Evolutionary conservation across 768 basidiomycete species (phyloP).

Genomic region (Sporobolomyces pararoseus): DNA sequence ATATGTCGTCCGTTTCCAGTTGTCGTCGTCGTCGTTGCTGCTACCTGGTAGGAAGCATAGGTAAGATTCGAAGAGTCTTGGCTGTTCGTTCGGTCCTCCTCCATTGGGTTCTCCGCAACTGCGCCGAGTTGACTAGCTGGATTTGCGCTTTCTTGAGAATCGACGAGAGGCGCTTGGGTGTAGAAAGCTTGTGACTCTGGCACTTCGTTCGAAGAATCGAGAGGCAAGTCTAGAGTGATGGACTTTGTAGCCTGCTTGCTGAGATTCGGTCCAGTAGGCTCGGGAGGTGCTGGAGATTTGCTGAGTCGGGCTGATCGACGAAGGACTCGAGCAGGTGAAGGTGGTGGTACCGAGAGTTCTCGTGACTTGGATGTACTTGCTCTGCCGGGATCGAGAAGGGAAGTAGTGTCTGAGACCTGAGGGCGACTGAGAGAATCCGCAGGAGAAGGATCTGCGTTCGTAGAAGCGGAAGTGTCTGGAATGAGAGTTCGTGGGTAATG

Average conservation of each 20-base stretch:
- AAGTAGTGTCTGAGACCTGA: too few species aligned
- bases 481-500: constrained; percentile 1
- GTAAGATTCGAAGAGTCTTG: constrained; percentile 3
- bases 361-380: neutral
- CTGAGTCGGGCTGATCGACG: neutral
- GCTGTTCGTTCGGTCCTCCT: too few species aligned
- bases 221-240: neutral
- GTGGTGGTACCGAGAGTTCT: neutral
- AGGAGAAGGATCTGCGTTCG: neutral
- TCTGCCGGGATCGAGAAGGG: neutral
- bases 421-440: too few species aligned
- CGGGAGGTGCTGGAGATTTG: neutral
- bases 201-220: neutral
- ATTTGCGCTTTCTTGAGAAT: neutral
- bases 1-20: neutral
- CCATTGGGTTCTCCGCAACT: too few species aligned
- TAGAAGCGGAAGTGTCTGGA: neutral
- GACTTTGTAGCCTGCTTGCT: neutral
- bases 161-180: neutral
- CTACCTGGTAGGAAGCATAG: neutral
- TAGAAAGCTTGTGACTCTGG: constrained; percentile 7
- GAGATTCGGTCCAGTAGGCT: neutral
- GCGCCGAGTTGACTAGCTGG: too few species aligned
- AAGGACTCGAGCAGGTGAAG: neutral
- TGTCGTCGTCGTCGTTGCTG: neutral